Conservation (phyloP, 805 yeast species). For the Hagleromyces aurorensis region DNA sequence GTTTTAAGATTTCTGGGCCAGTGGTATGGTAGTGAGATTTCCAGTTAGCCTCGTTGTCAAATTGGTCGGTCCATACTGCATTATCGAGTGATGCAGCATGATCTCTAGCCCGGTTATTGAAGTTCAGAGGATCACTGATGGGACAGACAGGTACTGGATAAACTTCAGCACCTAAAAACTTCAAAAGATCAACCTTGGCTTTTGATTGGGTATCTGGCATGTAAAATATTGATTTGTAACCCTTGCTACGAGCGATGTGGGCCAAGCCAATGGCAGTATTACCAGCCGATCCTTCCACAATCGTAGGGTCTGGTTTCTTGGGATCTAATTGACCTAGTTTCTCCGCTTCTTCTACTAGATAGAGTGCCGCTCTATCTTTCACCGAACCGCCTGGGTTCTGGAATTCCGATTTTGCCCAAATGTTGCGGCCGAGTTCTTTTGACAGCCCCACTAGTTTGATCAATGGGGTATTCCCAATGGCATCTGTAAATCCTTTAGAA, state of each 20-base stretch:
- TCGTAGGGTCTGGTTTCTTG: constrained; percentile 55
- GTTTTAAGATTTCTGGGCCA: constrained; percentile 90
- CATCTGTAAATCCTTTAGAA: constrained; percentile 63
- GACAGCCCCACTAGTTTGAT: constrained; percentile 52
- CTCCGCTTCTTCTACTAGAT: constrained; percentile 73
- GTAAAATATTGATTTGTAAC: constrained; percentile 77
- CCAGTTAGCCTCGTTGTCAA: constrained; percentile 81
- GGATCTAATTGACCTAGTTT: constrained; percentile 50
- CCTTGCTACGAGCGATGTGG: constrained; percentile 69
- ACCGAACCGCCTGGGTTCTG: constrained; percentile 94
- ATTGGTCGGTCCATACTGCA: constrained; percentile 91
- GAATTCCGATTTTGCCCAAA: constrained; percentile 86
- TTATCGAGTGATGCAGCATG: constrained; percentile 71
- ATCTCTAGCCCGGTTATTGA: constrained; percentile 78
- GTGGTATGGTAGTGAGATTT: constrained; percentile 85
- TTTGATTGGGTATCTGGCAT: constrained; percentile 90
- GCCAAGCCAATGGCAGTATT: constrained; percentile 94
- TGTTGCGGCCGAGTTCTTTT: constrained; percentile 54
- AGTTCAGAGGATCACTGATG: constrained; percentile 71
- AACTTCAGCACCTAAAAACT: constrained; percentile 77
- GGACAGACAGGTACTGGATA: constrained; percentile 86
- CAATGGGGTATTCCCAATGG: constrained; percentile 92
- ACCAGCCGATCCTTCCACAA: constrained; percentile 92
- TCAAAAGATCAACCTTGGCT: constrained; percentile 65
- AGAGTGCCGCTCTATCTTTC: constrained; percentile 84